These are phyloP conservation scores for Lactifluus pinguis DNA, from an alignment of 768 basidiomycete genomes.

Conservation along the genomic window DNA sequence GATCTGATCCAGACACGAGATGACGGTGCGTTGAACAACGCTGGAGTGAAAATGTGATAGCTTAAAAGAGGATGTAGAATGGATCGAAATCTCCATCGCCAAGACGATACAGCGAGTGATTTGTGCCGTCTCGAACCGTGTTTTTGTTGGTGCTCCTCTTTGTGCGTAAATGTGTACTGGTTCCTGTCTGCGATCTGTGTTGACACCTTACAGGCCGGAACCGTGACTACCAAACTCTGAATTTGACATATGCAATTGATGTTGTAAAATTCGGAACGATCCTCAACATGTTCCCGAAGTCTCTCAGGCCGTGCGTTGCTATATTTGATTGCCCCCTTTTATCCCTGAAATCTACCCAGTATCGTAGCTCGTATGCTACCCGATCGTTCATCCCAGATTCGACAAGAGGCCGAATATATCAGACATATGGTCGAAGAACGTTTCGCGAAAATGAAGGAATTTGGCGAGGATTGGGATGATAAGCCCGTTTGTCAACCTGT, in stretches of 20 bases:
- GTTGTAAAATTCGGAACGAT: constrained; percentile 26
- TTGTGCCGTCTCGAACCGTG: neutral
- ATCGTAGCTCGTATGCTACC: neutral
- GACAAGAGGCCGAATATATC: neutral
- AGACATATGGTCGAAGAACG: constrained; percentile 1
- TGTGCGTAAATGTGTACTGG: constrained; percentile 21
- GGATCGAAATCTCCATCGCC: constrained; percentile 25
- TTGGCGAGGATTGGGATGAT: constrained; percentile 20
- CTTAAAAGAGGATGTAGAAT: constrained; percentile 26
- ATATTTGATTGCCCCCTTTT: neutral
- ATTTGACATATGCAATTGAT: constrained; percentile 30
- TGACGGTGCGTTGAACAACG: neutral
- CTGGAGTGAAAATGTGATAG: neutral
- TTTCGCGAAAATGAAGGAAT: constrained; percentile 10
- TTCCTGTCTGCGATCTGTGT: neutral
- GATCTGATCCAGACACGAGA: neutral
- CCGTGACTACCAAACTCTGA: constrained; percentile 31
- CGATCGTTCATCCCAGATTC: neutral
- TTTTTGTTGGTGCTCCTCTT: constrained; percentile 37
- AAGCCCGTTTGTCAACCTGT: constrained; percentile 20
- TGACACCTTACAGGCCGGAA: constrained; percentile 30
- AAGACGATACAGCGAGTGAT: constrained; percentile 3
- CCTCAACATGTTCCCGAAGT: constrained; percentile 32
- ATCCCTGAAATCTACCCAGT: neutral
- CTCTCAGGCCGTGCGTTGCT: constrained; percentile 34